Base-by-base conservation (phyloP, 192 early-diverging fungal genomes). In the Coemansia sp. region DNA sequence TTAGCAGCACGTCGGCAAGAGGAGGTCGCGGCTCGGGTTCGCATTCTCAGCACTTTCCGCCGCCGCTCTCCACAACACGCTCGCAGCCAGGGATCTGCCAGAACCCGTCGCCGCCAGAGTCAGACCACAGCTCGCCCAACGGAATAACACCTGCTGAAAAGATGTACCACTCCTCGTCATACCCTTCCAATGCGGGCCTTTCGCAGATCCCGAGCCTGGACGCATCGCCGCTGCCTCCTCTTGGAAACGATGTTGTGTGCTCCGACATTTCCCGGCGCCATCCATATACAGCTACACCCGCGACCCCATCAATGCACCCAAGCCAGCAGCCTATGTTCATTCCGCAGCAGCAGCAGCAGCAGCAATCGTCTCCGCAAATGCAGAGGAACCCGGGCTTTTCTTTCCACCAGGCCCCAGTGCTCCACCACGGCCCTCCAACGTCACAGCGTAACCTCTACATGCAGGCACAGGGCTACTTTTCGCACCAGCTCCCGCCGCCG, bases 11-110 rank as follows among this genome's bases (percentile, higher is more conserved):
- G 21, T 25, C 33, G 30, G 39, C 53, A 49, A 43, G 8, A 33
- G 30, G 26, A 61, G 23, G 55, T 16, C 4, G 55, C 7, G 48
- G 48, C 12, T 4, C 61, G 9, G 33, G 45, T 33, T 40, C 40
- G 20, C 31, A 59, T 18, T 23, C 45, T 8, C 58, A 59, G 45
- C 56, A 58, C 0, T 73, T 67, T 43, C 77, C 68, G 13, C 77
- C 71, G 57, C 77, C 72, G 40, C 37, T 74, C 33, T 79, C 72
- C 4, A 61, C 71, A 15, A 58, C 72, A 23, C 77, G 77, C 64
- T 67, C 67, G 29, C 71, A 64, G 61, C 45, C 61, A 15, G 52
- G 66, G 40, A 37, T 52, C 25, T 34, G 51, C 18, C 75, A 70
- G 23, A 67, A 66, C n/a, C 64, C 64, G 29, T 74, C 77, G 18